Conservation (phyloP, 2,329 filamentous ascomycete species). For the Monilinia fructigena region DNA sequence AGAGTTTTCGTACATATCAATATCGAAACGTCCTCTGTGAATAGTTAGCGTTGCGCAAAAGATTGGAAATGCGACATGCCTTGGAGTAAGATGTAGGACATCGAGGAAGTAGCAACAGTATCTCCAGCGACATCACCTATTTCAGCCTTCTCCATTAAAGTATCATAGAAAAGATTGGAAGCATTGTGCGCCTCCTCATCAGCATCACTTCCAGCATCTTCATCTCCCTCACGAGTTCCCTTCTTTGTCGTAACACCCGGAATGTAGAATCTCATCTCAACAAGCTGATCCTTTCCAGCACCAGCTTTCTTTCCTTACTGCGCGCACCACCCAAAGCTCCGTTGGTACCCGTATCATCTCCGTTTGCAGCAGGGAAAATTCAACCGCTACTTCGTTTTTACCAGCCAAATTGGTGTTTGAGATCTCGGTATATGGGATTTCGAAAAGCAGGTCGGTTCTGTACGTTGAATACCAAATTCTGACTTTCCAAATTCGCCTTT, state of each 20-base stretch:
- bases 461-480: conserved; percentile 95
- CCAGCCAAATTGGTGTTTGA: conserved; percentile 97
- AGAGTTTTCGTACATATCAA: conserved; percentile 98
- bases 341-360: conserved; percentile 70
- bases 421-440: conserved; percentile 95
- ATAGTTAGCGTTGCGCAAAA: conserved; percentile 33
- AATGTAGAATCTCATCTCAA: conserved; percentile 99
- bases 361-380: conserved; percentile 76
- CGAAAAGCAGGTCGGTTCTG: conserved; percentile 96
- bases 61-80: conserved; percentile 50
- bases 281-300: conserved; percentile 85
- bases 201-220: conserved; percentile 64
- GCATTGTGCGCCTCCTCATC: conserved; percentile 87
- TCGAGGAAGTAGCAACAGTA: conserved; percentile 94
- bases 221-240: conserved; percentile 60
- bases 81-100: conserved; percentile 92
- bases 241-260: conserved; percentile 84
- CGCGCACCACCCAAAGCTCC: conserved; percentile 70
- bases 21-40: conserved; percentile 92
- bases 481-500: conserved; percentile 96
- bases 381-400: conserved; percentile 95
- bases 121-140: conserved; percentile 99
- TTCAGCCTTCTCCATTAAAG: conserved; percentile 95
- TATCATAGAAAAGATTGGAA: conserved; percentile 96
- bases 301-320: conserved; percentile 81